These are phyloP conservation scores for Hypoxylon trugodes DNA, from an alignment of 495 filamentous ascomycete genomes.

Conservation along the genomic window DNA sequence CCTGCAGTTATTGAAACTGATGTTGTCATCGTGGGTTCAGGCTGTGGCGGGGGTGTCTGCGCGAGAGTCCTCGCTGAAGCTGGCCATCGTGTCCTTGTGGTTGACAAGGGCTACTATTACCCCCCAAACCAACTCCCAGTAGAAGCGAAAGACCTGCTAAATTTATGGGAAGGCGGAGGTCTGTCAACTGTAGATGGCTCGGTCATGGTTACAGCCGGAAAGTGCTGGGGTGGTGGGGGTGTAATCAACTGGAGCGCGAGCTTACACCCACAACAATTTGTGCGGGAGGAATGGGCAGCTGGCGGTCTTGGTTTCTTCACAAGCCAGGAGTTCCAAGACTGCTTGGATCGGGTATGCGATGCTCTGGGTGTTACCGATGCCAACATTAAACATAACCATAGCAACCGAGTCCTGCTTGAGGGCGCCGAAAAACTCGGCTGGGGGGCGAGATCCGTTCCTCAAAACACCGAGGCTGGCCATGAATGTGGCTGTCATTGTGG, in stretches of 20 bases:
- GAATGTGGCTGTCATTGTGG: constrained; percentile 73
- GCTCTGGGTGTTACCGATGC: constrained; percentile 66
- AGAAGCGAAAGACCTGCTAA: constrained; percentile 57
- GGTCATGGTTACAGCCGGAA: constrained; percentile 65
- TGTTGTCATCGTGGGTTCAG: constrained; percentile 77
- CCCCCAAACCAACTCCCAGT: constrained; percentile 70
- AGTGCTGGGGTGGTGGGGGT: constrained; percentile 77
- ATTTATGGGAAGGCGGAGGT: constrained; percentile 64
- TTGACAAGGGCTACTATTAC: constrained; percentile 75
- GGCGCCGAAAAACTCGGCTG: constrained; percentile 75
- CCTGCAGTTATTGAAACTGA: constrained; percentile 68
- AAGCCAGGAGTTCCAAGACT: constrained; percentile 69
- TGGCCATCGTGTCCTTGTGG: constrained; percentile 72
- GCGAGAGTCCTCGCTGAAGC: constrained; percentile 79
- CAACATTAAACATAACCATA: constrained; percentile 67
- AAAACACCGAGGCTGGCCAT: constrained; percentile 73
- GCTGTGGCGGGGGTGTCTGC: constrained; percentile 77
- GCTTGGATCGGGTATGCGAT: constrained; percentile 62
- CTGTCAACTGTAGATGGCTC: constrained; percentile 64
- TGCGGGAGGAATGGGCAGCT: constrained; percentile 77
- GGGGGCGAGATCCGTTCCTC: constrained; percentile 66
- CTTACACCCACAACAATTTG: constrained; percentile 73
- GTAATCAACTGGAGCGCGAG: constrained; percentile 79
- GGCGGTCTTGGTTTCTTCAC: constrained; percentile 72
- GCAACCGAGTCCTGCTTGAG: constrained; percentile 70